Percentiles rank a stretch among this genome's conserved stretches.
These are phyloP conservation scores for Colletotrichum aenigma DNA, from an alignment of 2,329 filamentous ascomycete genomes.

Conservation along the genomic window DNA sequence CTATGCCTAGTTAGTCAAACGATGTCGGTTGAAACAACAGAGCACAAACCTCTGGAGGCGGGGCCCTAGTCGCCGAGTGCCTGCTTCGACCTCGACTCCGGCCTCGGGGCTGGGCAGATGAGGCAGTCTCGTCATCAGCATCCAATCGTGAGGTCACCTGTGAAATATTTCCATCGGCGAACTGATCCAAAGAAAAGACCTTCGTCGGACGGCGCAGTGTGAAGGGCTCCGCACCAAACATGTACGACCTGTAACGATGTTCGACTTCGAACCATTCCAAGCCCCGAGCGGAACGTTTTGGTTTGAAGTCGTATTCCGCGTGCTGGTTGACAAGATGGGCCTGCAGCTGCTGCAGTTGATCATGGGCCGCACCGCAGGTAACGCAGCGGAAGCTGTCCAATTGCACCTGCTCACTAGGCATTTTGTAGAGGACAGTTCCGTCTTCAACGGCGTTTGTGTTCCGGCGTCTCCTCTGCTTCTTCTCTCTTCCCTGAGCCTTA, in stretches of 20 bases:
- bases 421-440: constrained; percentile 50
- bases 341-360: constrained; percentile 51
- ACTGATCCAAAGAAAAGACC: constrained; percentile 49
- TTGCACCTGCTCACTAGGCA: constrained; percentile 48
- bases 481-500: constrained; percentile 58
- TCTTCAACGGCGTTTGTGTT: constrained; percentile 31
- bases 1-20: background rate
- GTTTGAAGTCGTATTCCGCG: constrained; percentile 47
- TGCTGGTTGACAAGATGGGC: constrained; percentile 53
- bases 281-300: constrained; percentile 37
- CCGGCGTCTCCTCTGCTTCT: constrained; percentile 43
- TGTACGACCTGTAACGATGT: constrained; percentile 28
- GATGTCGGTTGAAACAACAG: background rate
- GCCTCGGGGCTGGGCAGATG: background rate
- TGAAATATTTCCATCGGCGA: constrained; percentile 48
- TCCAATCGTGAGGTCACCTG: constrained; percentile 49
- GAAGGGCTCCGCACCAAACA: constrained; percentile 39
- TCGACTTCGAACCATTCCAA: constrained; percentile 41
- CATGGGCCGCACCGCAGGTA: constrained; percentile 51
- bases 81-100: constrained; percentile 2
- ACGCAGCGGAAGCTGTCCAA: constrained; percentile 57
- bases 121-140: constrained; percentile 24
- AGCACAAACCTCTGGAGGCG: background rate
- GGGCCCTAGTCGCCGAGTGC: background rate
- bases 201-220: constrained; percentile 47